These are phyloP conservation scores for Rhodotorula sphaerocarpa DNA, from an alignment of 768 basidiomycete species.

Conservation along the genomic window DNA sequence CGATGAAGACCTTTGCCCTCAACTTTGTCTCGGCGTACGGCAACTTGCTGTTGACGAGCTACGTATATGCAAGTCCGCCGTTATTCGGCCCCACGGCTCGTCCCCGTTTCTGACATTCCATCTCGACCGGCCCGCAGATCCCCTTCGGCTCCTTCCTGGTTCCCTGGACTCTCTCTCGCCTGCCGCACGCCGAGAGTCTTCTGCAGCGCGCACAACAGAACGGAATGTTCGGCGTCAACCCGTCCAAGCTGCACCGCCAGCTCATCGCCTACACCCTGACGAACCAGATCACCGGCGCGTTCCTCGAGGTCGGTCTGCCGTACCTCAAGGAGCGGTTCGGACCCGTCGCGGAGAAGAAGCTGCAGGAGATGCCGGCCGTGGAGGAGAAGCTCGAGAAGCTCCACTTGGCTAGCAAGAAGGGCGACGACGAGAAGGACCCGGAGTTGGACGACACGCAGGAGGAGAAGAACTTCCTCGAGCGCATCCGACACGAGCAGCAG, in stretches of 20 bases:
- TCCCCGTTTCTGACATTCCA: too few relatives aligned
- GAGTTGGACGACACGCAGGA: too few relatives aligned
- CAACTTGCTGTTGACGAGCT: conserved; percentile 75
- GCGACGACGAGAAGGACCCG: conserved; percentile 51
- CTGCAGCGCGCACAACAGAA: conserved; percentile 48
- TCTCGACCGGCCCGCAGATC: conserved; percentile 22
- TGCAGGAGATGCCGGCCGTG: background rate
- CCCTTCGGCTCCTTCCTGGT: conserved; percentile 37
- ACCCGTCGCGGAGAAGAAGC: conserved; percentile 37
- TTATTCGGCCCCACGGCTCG: conserved; percentile 39
- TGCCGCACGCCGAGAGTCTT: conserved; percentile 19
- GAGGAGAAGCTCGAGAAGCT: conserved; percentile 64
- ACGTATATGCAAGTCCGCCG: conserved; percentile 77
- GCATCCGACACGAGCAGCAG: conserved; percentile 64
- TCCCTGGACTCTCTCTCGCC: conserved; percentile 28
- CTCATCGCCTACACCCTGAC: conserved; percentile 72
- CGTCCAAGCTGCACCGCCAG: conserved; percentile 66
- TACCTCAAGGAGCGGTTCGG: conserved; percentile 25
- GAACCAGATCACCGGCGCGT: conserved; percentile 58
- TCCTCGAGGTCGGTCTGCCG: conserved; percentile 44
- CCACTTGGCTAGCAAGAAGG: conserved; percentile 13
- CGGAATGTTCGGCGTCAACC: conserved; percentile 52
- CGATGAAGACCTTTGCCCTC: conserved; percentile 82
- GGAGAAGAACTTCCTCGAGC: conserved; percentile 61
- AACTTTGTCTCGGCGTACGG: conserved; percentile 84